phyloP scores from a whole-genome alignment of 1,139 yeast species.

The Protomyces gravidus region DNA sequence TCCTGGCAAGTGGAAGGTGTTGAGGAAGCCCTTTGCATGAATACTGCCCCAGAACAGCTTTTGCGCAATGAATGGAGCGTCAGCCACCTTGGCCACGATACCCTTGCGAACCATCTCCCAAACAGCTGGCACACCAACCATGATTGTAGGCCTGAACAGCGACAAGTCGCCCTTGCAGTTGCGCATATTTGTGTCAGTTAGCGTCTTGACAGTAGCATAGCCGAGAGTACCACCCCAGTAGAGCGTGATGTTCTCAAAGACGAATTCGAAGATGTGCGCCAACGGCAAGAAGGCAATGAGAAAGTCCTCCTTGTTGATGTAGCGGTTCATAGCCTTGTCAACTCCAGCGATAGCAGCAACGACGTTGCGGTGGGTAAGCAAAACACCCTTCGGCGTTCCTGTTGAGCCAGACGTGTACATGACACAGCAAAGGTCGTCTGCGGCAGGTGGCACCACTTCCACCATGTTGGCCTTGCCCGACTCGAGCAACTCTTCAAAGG shows the following conservation, averaged over 20 bases:
- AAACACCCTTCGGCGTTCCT: constrained; percentile 97
- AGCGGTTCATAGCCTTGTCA: constrained; percentile 53
- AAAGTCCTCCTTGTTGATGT: constrained; percentile 56
- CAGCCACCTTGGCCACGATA: constrained; percentile 66
- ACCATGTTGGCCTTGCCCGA: constrained; percentile 55
- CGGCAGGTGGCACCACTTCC: constrained; percentile 52
- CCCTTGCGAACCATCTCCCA: constrained; percentile 98
- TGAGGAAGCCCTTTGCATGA: constrained; percentile 61
- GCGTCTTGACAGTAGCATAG: constrained; percentile 87
- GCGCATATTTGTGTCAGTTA: constrained; percentile 73
- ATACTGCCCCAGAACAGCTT: constrained; percentile 87
- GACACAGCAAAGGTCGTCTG: constrained; percentile 80
- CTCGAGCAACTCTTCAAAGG: constrained; percentile 61
- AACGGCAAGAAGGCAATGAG: constrained; percentile 86
- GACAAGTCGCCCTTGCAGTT: constrained; percentile 85
- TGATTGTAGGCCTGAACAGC: constrained; percentile 82
- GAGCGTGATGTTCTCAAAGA: constrained; percentile 70
- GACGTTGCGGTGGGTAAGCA: constrained; percentile 69
- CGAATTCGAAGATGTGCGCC: constrained; percentile 93
- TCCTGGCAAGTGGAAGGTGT: constrained; percentile 68
- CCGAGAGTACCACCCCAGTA: constrained; percentile 92
- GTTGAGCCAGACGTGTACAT: constrained; percentile 99
- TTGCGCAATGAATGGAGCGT: constrained; percentile 64
- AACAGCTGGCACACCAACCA: constrained; percentile 99
- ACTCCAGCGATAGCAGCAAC: constrained; percentile 84